phyloP scores from a whole-genome alignment of 2,329 filamentous ascomycete genomes.

The Scedosporium minutisporum region DNA sequence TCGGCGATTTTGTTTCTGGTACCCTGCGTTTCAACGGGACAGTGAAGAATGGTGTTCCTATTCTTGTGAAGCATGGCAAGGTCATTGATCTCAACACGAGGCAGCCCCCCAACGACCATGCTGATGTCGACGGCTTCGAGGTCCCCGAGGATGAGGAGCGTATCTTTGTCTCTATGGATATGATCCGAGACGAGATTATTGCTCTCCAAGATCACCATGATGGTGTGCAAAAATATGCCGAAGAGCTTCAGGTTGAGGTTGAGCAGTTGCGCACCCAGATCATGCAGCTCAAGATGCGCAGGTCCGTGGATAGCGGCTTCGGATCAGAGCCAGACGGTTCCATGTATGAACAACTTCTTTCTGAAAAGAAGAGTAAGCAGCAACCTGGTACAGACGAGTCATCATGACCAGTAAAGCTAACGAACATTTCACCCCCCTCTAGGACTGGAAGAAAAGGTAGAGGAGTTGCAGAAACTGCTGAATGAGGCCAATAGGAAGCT shows the following conservation, averaged over 20 bases:
- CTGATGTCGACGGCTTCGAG: constrained; percentile 38
- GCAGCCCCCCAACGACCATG: constrained; percentile 29
- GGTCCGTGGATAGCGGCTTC: constrained; percentile 28
- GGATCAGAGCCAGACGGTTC: constrained; percentile 33
- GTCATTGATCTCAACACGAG: constrained; percentile 32
- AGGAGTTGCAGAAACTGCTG: constrained; percentile 49
- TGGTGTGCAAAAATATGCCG: constrained; percentile 43
- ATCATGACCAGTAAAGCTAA: not conserved
- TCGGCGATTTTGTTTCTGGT: constrained; percentile 48
- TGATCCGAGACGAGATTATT: constrained; percentile 48
- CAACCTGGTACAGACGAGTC: not conserved
- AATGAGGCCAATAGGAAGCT: constrained; percentile 54
- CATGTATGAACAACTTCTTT: constrained; percentile 31
- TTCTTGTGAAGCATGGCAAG: constrained; percentile 45
- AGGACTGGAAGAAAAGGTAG: constrained; percentile 51
- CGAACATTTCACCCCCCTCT: not conserved
- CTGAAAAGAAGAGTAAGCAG: constrained; percentile 48
- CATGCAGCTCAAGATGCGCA: constrained; percentile 30
- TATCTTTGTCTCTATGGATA: constrained; percentile 52
- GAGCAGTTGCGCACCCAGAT: constrained; percentile 39
- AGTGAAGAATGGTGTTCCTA: constrained; percentile 42
- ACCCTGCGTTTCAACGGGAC: constrained; percentile 41
- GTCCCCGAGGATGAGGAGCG: constrained; percentile 45
- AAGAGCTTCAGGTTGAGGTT: constrained; percentile 42
- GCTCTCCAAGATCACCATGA: constrained; percentile 48